Conservation (phyloP, 2,329 filamentous ascomycete species). For the Fusarium xylarioides region DNA sequence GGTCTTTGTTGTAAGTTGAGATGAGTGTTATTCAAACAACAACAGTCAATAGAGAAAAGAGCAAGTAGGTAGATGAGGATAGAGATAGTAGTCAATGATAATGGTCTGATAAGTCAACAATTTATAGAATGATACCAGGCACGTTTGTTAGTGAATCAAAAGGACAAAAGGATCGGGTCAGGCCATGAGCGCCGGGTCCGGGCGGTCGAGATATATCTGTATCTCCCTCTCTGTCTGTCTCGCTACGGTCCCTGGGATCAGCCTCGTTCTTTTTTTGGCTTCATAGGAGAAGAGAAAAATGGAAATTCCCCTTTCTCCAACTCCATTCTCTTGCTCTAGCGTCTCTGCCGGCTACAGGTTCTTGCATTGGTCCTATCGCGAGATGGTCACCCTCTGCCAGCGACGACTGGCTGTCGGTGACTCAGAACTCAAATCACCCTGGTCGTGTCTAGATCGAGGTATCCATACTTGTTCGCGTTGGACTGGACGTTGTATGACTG, state of each 20-base stretch:
- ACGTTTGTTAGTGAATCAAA: constrained; percentile 16
- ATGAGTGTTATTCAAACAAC: not conserved
- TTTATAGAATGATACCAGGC: constrained; percentile 1
- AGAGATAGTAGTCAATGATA: not conserved
- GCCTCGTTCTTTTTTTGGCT: constrained; percentile 25
- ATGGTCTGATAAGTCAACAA: constrained; percentile 1
- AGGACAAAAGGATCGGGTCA: constrained; percentile 11
- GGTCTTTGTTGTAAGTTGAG: constrained; percentile 7
- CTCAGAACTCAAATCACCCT: constrained; percentile 35
- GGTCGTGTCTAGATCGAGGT: constrained; percentile 15
- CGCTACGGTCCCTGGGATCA: constrained; percentile 15
- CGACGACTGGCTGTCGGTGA: constrained; percentile 43
- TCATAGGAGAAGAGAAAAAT: not conserved
- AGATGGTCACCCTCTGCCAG: constrained; percentile 25
- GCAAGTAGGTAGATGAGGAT: not conserved
- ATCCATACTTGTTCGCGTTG: constrained; percentile 1
- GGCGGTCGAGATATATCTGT: constrained; percentile 43
- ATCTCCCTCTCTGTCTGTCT: constrained; percentile 41
- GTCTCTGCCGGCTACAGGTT: constrained; percentile 22
- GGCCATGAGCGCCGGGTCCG: constrained; percentile 27
- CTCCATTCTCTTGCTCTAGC: constrained; percentile 9
- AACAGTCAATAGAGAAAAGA: constrained; percentile 21
- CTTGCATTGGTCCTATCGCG: constrained; percentile 39
- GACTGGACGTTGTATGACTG: constrained; percentile 31
- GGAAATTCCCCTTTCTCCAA: constrained; percentile 2